These are phyloP conservation scores for Luvunga scandens DNA, from an alignment of 345 rosid genomes.

Conservation along the genomic window DNA sequence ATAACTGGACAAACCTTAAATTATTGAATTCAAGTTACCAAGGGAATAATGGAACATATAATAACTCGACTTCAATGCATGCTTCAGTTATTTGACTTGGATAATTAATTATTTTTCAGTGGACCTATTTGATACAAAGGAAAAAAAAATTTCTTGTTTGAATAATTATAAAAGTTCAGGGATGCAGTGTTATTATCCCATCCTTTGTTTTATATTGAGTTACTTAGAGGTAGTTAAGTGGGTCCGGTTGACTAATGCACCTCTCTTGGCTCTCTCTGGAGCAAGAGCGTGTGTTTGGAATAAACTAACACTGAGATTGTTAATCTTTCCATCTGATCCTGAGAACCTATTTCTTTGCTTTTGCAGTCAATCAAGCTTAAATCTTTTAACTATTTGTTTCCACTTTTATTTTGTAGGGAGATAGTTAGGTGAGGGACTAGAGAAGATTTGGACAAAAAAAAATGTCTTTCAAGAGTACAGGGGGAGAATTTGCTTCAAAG, in stretches of 20 bases:
- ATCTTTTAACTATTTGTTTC: not conserved
- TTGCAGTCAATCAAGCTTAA: not conserved
- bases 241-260: constrained; percentile 7
- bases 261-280: constrained; percentile 7
- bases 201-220: not conserved
- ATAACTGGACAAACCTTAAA: not conserved
- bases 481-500: constrained; percentile 35
- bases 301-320: not conserved
- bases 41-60: too few relatives aligned
- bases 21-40: not conserved
- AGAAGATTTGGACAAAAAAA: not conserved
- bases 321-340: constrained; percentile 7
- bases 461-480: constrained; percentile 60
- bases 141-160: too few relatives aligned
- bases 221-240: constrained; percentile 18
- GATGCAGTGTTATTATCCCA: not conserved
- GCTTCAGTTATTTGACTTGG: not conserved
- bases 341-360: not conserved
- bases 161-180: not conserved
- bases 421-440: not conserved
- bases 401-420: constrained; percentile 5
- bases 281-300: constrained; percentile 8
- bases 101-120: too few relatives aligned
- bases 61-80: too few relatives aligned
- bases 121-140: too few relatives aligned